Percentiles rank a stretch among this genome's conserved stretches.
phyloP scores from a whole-genome alignment of 2,329 filamentous ascomycete species.

The Elsinoe batatas region DNA sequence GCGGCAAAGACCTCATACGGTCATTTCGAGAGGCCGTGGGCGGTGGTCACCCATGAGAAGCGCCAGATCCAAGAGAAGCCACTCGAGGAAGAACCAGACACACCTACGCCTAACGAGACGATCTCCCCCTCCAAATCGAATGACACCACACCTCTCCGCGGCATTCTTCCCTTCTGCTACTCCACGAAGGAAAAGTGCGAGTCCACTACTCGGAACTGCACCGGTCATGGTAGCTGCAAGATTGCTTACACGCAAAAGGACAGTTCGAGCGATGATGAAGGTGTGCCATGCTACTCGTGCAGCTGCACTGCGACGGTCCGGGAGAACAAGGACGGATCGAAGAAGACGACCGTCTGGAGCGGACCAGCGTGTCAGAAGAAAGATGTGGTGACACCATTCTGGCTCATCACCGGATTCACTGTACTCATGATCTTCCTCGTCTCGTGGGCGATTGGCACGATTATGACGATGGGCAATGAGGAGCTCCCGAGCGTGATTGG shows the following conservation, averaged over 20 bases:
- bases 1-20: constrained; percentile 20
- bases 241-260: constrained; percentile 50
- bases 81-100: constrained; percentile 14
- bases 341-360: constrained; percentile 66
- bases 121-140: constrained; percentile 25
- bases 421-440: constrained; percentile 60
- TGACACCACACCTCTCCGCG: constrained; percentile 31
- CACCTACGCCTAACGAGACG: constrained; percentile 2
- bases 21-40: background rate
- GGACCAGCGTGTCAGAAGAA: constrained; percentile 83
- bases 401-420: constrained; percentile 68
- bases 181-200: constrained; percentile 57
- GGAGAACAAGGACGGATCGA: constrained; percentile 39
- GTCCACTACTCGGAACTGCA: constrained; percentile 65
- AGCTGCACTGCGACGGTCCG: constrained; percentile 55
- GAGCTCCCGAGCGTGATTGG: constrained; percentile 88
- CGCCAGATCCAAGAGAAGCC: constrained; percentile 20
- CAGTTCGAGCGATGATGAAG: constrained; percentile 27
- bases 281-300: constrained; percentile 63
- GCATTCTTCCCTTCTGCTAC: constrained; percentile 66
- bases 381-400: constrained; percentile 82
- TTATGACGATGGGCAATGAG: constrained; percentile 77
- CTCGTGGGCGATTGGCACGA: constrained; percentile 61
- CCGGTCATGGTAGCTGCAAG: constrained; percentile 67
- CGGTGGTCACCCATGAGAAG: constrained; percentile 18